Evolutionary conservation across 257 asterid species (phyloP), one percentile per base, ranked within the genome.

Genomic region (Capsicum rhomboideum): DNA sequence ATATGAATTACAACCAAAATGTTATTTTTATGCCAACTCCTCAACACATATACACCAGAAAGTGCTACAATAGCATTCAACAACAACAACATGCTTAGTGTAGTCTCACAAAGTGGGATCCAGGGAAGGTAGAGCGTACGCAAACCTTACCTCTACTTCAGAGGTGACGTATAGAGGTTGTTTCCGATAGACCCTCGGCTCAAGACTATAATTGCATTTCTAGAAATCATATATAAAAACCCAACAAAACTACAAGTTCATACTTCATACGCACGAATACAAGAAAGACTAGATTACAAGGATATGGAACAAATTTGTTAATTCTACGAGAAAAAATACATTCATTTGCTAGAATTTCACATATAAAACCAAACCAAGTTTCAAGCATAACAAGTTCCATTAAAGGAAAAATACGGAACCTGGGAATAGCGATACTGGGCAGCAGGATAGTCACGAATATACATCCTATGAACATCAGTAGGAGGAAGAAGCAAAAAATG

Each of bases 381-480:
- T 34, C 37, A 34, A 34, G 37, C 37, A 34, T 34, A 34, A 34
- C 37, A 34, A 34, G 37, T 34, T n/a, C 2, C 37, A 34, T 5
- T 34, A 34, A 34, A 34, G 37, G 4, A 34, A 34, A 34, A 34
- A 2, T 34, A 34, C 37, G 37, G 37, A 58, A 94, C 99, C 99
- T 90, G 66, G 8, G 91, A 89, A 83, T 90, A 92, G 79, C 26
- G 82, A 84, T 92, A 96, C 23, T 78, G 85, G 2, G 97, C 99
- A 40, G 95, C 93, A 0, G 94, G 98, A 85, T 94, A 93, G 10
- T 91, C 87, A 6, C 90, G 82, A 52, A 96, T 59, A 82, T 94
- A 94, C 98, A 94, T 96, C 89, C 99, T 90, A 79, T 96, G 99
- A 83, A 91, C 90, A 85, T 94, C 99, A 37, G 97, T 91, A 10